Evolutionary conservation across 108 stramenopile genomes (phyloP).

Genomic region (Discostella stelligeroides): DNA sequence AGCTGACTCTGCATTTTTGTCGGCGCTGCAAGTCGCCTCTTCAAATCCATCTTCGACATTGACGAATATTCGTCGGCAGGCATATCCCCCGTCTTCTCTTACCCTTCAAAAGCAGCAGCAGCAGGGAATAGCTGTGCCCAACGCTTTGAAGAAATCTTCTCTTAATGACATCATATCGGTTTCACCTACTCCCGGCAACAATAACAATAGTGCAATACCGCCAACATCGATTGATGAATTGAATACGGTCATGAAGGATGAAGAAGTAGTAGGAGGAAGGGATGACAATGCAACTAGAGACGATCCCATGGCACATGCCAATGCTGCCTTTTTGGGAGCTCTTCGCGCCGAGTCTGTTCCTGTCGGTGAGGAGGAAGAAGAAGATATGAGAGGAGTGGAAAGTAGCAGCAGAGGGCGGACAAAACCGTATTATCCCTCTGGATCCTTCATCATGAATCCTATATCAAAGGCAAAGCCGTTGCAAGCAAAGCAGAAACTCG

Average conservation of each 20-base stretch:
- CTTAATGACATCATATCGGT: too few species aligned
- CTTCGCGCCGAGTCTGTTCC: conserved; percentile 37
- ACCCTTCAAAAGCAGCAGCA: too few species aligned
- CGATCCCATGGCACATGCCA: conserved; percentile 43
- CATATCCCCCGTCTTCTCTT: too few species aligned
- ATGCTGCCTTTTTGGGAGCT: conserved; percentile 53
- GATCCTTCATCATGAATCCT: conserved; percentile 7
- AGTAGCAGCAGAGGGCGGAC: neutral
- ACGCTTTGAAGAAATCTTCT: neutral
- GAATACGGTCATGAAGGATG: too few species aligned
- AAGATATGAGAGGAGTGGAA: neutral
- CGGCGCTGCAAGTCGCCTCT: conserved; percentile 6
- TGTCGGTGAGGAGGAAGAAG: conserved; percentile 25
- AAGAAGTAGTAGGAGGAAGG: neutral
- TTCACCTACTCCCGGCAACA: too few species aligned
- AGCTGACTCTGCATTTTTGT: conserved; percentile 13
- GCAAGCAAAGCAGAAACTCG: neutral
- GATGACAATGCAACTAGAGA: neutral
- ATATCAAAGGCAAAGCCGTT: neutral
- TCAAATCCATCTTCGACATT: conserved; percentile 2
- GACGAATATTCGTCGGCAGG: neutral
- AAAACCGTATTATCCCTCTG: conserved; percentile 7
- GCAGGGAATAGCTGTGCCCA: neutral
- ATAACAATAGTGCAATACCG: too few species aligned
- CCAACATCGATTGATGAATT: too few species aligned